Evolutionary conservation across 352 stramenopile species (phyloP).

Genomic region (Globisporangium spiculum): DNA sequence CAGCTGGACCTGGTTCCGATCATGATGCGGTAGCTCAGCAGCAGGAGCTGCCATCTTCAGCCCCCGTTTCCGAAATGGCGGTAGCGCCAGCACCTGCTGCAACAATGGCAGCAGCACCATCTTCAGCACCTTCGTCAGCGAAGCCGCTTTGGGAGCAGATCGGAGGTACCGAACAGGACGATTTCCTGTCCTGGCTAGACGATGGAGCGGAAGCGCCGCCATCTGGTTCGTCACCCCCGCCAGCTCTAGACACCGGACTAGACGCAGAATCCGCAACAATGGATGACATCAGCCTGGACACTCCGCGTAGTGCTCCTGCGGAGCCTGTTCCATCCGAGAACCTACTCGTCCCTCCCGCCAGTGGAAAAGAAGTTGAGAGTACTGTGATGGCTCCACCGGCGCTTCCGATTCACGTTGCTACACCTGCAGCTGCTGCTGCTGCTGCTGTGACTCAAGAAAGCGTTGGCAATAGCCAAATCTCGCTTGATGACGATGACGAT

Average conservation of each 20-base stretch:
- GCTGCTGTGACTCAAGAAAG: not conserved
- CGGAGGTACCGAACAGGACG: constrained; percentile 38
- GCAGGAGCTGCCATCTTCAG: constrained; percentile 1
- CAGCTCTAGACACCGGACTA: not conserved
- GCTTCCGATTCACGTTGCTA: constrained; percentile 11
- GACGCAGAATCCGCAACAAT: not conserved
- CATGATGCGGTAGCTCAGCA: constrained; percentile 3
- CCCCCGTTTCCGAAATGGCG: not conserved
- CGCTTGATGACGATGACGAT: constrained; percentile 36
- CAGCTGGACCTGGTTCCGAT: not conserved
- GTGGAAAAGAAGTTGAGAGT: not conserved
- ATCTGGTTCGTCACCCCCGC: not conserved
- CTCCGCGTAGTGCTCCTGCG: not conserved
- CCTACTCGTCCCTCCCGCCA: not conserved
- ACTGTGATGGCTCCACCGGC: constrained; percentile 15
- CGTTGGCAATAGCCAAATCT: constrained; percentile 20
- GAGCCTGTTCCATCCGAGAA: not conserved
- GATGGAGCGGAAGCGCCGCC: constrained; percentile 24
- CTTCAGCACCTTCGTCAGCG: constrained; percentile 6
- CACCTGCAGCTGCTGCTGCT: not conserved
- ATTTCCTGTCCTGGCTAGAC: constrained; percentile 84
- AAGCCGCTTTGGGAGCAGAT: constrained; percentile 28
- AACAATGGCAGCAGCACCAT: not conserved
- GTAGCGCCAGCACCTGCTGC: not conserved
- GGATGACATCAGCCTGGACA: constrained; percentile 20